Evolutionary conservation across 2,329 filamentous ascomycete genomes (phyloP).

Genomic region (Herpotrichia juniperi): DNA sequence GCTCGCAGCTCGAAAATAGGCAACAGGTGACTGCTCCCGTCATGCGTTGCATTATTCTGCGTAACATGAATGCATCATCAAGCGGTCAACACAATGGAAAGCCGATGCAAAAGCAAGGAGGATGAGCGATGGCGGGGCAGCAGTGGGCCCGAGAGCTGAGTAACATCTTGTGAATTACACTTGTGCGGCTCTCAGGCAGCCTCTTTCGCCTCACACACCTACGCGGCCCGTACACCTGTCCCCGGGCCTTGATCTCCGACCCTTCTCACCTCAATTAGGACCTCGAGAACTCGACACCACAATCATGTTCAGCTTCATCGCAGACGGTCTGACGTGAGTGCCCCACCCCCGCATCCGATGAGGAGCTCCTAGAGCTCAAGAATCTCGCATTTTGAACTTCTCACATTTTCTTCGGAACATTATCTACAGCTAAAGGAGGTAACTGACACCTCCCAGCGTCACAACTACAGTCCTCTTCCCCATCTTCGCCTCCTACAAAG

Average conservation of each 20-base stretch:
- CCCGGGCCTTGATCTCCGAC: neutral
- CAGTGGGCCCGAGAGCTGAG: neutral
- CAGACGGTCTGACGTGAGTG: conserved; percentile 46
- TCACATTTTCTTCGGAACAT: conserved; percentile 16
- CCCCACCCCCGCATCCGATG: conserved; percentile 33
- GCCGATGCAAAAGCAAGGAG: no score
- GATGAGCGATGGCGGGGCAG: neutral
- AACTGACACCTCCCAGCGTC: conserved; percentile 35
- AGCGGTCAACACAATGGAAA: no score
- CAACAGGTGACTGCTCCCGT: neutral
- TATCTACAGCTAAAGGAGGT: neutral
- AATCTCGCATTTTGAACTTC: conserved; percentile 13
- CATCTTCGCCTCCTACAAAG: conserved; percentile 97
- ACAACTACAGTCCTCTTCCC: conserved; percentile 87
- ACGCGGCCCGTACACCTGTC: conserved; percentile 10
- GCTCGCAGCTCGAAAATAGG: neutral
- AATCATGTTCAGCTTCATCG: conserved; percentile 46
- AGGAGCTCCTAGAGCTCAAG: no score
- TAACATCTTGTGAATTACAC: neutral
- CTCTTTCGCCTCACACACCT: conserved; percentile 2
- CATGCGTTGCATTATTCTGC: neutral
- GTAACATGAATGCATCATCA: conserved; percentile 2
- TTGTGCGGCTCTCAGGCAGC: neutral
- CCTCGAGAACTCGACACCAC: neutral
- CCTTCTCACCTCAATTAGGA: neutral